Evolutionary conservation across 768 basidiomycete genomes (phyloP), one percentile per base, ranked within the genome.

Genomic region (Podaxis rugospora): DNA sequence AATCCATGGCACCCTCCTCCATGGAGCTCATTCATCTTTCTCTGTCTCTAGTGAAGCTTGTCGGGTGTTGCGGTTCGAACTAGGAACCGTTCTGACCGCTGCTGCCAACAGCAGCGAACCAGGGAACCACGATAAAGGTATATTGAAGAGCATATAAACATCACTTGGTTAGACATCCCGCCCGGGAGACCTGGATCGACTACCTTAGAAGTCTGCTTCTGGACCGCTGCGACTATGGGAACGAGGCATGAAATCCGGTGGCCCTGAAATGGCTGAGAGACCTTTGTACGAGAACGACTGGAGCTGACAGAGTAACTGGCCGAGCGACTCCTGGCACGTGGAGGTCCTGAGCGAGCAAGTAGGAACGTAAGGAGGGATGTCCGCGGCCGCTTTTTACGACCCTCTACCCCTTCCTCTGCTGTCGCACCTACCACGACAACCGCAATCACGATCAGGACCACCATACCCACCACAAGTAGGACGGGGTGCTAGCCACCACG

Each of bases 401-500:
- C 18, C 37, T 27, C 57, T 23, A 21, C 57, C 47, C 27, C 57
- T 28, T 11, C 49, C 32, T 7, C 46, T 35, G 18, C 35, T 16
- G 10, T 46, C 47, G 37, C n/a, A 37, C 23, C 54, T 40, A 42
- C 44, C n/a, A n/a, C n/a, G n/a, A n/a, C n/a, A n/a, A n/a, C n/a
- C 56, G 21, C 57, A 79, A 28, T 51, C 50, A n/a, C 50, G 39
- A 10, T 61, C 35, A 1, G 84, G 80, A 55, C 83, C 80, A 4
- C 76, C 81, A 57, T 84, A 83, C 14, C 90, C 88, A 9, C 92
- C 92, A 46, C 89, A 83, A 64, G 86, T 93, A 93, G 72, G 91
- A 93, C 3, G 92, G 92, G 0, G 92, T 25, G 25, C 27, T 27
- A 93, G 25, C 25, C 25, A 25, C 53, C 46, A 58, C 57, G 57